Evolutionary conservation across 2,329 filamentous ascomycete genomes (phyloP).

Genomic region (Fusarium udum): DNA sequence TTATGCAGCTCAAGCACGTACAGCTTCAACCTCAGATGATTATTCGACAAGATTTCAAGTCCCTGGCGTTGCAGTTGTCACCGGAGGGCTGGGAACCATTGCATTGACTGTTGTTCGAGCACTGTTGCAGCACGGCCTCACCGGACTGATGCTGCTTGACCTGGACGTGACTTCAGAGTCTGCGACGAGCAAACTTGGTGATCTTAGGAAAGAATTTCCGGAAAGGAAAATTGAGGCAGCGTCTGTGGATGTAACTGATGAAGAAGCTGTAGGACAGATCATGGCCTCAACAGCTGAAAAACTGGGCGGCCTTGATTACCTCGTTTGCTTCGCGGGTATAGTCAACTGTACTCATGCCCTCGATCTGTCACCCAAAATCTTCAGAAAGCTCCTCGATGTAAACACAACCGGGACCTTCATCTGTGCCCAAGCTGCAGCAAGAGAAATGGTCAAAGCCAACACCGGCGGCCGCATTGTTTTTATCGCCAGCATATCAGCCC

Average conservation of each 20-base stretch:
- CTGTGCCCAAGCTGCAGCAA: slow-evolving; percentile 70
- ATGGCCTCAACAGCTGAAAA: neutral
- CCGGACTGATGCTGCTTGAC: slow-evolving; percentile 9
- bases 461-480: slow-evolving; percentile 71
- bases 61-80: slow-evolving; percentile 5
- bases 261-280: neutral
- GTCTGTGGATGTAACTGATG: slow-evolving; percentile 12
- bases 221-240: neutral
- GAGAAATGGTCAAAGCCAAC: slow-evolving; percentile 61
- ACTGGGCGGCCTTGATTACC: slow-evolving; percentile 2
- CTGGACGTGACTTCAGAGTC: neutral
- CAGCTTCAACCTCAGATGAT: slow-evolving; percentile 4
- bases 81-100: slow-evolving; percentile 3
- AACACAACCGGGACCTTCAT: slow-evolving; percentile 78
- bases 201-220: neutral
- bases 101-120: slow-evolving; percentile 6
- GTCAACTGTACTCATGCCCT: slow-evolving; percentile 70
- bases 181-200: neutral
- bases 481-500: slow-evolving; percentile 73
- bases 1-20: neutral
- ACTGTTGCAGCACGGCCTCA: slow-evolving; percentile 5
- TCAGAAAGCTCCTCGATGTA: slow-evolving; percentile 72
- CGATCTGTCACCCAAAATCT: slow-evolving; percentile 67
- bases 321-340: slow-evolving; percentile 53
- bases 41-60: neutral